Percentiles rank a stretch among this genome's conserved stretches.
These are phyloP conservation scores for Vitis rupestris DNA, from an alignment of 164 flowering plant genomes.

Conservation along the genomic window DNA sequence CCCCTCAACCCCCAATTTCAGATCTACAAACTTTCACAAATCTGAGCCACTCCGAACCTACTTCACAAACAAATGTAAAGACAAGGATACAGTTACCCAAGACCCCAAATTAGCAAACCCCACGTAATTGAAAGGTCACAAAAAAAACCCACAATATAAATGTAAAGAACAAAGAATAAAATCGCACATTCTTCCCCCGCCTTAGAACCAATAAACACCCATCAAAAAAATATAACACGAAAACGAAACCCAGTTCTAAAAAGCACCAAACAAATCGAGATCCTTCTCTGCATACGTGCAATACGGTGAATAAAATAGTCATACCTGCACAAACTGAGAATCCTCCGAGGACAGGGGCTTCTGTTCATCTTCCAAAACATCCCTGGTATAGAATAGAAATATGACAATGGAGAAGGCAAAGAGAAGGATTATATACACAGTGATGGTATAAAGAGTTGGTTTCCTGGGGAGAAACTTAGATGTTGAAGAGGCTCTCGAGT, in stretches of 20 bases:
- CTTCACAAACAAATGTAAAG: background rate
- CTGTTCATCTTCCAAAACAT: slow-evolving; percentile 33
- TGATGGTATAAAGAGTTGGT: slow-evolving; percentile 26
- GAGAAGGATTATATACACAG: slow-evolving; percentile 31
- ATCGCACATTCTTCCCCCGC: background rate
- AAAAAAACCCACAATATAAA: background rate
- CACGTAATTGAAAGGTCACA: background rate
- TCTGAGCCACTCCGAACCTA: background rate
- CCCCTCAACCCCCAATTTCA: too few relatives aligned
- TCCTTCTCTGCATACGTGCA: background rate
- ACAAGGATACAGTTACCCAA: background rate
- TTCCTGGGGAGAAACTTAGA: slow-evolving; percentile 22
- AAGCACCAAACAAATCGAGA: background rate
- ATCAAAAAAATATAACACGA: background rate
- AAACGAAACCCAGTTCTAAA: slow-evolving; percentile 1
- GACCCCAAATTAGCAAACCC: background rate
- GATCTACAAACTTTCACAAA: too few relatives aligned
- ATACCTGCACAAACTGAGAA: slow-evolving; percentile 25
- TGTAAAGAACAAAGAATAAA: background rate
- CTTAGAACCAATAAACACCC: background rate
- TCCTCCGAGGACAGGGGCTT: slow-evolving; percentile 17
- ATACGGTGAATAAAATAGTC: background rate
- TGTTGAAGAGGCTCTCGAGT: slow-evolving; percentile 16
- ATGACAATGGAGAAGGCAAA: slow-evolving; percentile 37
- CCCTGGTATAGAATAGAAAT: slow-evolving; percentile 35